A percentile compares a stretch with the other conserved stretches of the same genome.
Evolutionary conservation across 2,329 filamentous ascomycete species (phyloP).

Genomic region (Bipolaris sorokiniana): DNA sequence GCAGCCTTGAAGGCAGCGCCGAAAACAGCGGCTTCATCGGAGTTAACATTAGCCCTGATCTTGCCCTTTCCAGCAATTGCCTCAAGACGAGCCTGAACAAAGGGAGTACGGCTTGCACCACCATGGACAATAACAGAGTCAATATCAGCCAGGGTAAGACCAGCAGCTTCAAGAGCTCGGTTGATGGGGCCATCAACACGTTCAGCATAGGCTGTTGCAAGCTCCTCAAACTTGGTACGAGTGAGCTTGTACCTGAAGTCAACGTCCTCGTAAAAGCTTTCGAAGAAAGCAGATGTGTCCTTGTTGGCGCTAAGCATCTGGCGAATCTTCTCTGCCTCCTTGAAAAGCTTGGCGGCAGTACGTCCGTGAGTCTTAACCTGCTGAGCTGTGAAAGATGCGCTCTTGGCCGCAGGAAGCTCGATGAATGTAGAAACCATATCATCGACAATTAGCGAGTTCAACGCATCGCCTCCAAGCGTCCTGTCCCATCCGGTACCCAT

Average conservation of each 20-base stretch:
- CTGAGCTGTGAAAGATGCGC: slow-evolving; percentile 65
- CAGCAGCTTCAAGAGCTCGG: slow-evolving; percentile 74
- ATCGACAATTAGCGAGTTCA: slow-evolving; percentile 87
- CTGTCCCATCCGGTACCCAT: slow-evolving; percentile 87
- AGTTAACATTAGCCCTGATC: slow-evolving; percentile 92
- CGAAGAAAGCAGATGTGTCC: slow-evolving; percentile 79
- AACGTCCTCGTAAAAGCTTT: slow-evolving; percentile 87
- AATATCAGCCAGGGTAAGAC: slow-evolving; percentile 75
- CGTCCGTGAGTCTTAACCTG: slow-evolving; percentile 77
- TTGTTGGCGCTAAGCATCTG: slow-evolving; percentile 93
- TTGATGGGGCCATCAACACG: slow-evolving; percentile 74
- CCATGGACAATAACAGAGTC: slow-evolving; percentile 94
- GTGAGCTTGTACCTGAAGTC: slow-evolving; percentile 92
- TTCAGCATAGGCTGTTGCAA: slow-evolving; percentile 70
- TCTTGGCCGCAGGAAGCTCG: slow-evolving; percentile 68
- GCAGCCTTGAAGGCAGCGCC: slow-evolving; percentile 95
- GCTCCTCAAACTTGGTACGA: slow-evolving; percentile 79
- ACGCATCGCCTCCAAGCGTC: slow-evolving; percentile 83
- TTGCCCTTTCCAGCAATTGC: slow-evolving; percentile 75
- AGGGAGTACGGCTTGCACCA: slow-evolving; percentile 87
- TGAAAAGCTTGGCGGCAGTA: slow-evolving; percentile 86
- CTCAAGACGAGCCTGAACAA: slow-evolving; percentile 90
- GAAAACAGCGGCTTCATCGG: slow-evolving; percentile 94
- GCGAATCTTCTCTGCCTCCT: slow-evolving; percentile 84
- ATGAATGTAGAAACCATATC: slow-evolving; percentile 85